Evolutionary conservation across 768 basidiomycete species (phyloP), one percentile per base, ranked within the genome.

Genomic region (Boletus sp.): DNA sequence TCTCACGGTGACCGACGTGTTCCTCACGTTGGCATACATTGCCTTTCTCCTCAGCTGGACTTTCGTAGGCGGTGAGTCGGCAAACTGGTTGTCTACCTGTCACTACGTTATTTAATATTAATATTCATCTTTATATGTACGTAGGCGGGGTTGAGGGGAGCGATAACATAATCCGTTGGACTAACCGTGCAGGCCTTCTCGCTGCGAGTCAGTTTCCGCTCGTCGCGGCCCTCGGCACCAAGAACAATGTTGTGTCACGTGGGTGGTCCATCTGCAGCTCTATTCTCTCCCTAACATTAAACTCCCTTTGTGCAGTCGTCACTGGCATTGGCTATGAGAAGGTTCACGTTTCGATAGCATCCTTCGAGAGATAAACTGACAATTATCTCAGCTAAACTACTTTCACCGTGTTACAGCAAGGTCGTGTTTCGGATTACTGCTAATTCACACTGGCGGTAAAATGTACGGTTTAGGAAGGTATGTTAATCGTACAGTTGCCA

Each of bases 351-450:
- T 52, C 17, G 14, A 29, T 30, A 1, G 0, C 17, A 15, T 24
- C 24, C 9, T 46, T 33, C 11, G 9, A 12, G 10, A 20, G 0
- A 32, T 41, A 17, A 17, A 33, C 46, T 72, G 18, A 69, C 37
- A 2, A 1, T 3, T 2, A 35, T 14, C n/a, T 17, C 17, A 77
- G 76, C 61, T 77, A 3, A 78, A 77, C 55, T 75, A 64, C 24
- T 35, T 76, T 4, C 84, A 86, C 63, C 78, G 83, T 5, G 77
- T 81, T 57, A 64, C 72, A 1, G 81, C 81, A 11, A 76, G 84
- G 3, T 71, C 76, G 2, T 67, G 81, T 32, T 75, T 78, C 40
- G 69, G 78, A 29, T 56, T 86, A 29, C 65, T 80, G 1, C 79
- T 82, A 72, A 65, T 84, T 24, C 84, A 86, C 60, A 77, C 64